Percentiles rank a stretch among this genome's conserved stretches.
Conservation (phyloP, 208 protist species). For the Acanthamoeba healyi region DNA sequence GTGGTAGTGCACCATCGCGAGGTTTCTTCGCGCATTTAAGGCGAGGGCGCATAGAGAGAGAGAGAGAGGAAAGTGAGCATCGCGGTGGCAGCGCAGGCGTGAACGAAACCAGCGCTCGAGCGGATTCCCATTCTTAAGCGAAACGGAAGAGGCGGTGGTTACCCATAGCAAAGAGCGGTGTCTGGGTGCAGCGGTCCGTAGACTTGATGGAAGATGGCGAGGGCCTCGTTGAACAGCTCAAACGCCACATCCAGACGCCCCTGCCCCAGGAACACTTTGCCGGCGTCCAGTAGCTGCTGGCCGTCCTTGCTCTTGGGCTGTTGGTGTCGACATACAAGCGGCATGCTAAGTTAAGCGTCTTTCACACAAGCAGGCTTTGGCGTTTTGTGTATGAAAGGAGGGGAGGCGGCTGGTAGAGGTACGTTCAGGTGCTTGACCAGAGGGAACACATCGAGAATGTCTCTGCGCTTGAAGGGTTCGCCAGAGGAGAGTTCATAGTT, state of each 20-base stretch:
- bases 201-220: conserved; percentile 77
- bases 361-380: no score
- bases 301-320: conserved; percentile 72
- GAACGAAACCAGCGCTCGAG: no score
- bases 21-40: conserved; percentile 6
- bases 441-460: conserved; percentile 81
- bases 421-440: conserved; percentile 84
- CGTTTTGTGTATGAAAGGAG: background rate
- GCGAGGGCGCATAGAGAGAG: background rate
- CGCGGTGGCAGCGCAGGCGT: no score
- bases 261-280: conserved; percentile 78
- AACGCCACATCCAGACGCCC: conserved; percentile 75
- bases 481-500: conserved; percentile 80
- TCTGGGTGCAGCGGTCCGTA: conserved; percentile 68
- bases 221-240: conserved; percentile 73
- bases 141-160: background rate
- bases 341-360: background rate
- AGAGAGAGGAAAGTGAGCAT: conserved; percentile 64
- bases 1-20: conserved; percentile 81
- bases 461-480: conserved; percentile 73
- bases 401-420: no score
- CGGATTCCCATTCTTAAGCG: background rate
- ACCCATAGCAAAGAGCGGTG: conserved; percentile 72
- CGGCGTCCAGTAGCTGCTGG: conserved; percentile 78
- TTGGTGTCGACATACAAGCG: background rate